These are phyloP conservation scores for Kodamaea restingae DNA, from an alignment of 805 yeast genomes.

Conservation along the genomic window DNA sequence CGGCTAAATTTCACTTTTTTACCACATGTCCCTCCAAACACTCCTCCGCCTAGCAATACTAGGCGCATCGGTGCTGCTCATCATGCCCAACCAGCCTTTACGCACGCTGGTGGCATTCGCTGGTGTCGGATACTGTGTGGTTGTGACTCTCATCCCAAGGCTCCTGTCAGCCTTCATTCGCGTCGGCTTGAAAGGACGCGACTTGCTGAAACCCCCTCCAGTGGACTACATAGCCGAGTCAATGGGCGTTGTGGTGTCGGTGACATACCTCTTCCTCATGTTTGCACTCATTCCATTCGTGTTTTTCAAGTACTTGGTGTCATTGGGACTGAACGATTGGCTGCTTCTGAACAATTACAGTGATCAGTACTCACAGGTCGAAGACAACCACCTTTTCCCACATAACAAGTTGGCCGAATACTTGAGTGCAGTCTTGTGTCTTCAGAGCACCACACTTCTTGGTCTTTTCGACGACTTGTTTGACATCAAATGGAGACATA, in stretches of 20 bases:
- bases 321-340: conserved; percentile 35
- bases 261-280: conserved; percentile 76
- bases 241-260: conserved; percentile 85
- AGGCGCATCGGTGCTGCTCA: conserved; percentile 19
- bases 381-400: conserved; percentile 52
- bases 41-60: conserved; percentile 10
- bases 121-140: conserved; percentile 59
- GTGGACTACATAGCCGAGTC: conserved; percentile 70
- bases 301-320: conserved; percentile 70
- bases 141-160: conserved; percentile 62
- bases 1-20: no score
- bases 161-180: conserved; percentile 63
- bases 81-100: conserved; percentile 45
- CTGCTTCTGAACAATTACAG: conserved; percentile 29
- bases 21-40: neutral
- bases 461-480: conserved; percentile 94
- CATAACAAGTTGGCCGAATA: conserved; percentile 81
- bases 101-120: conserved; percentile 64
- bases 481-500: conserved; percentile 96
- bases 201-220: conserved; percentile 77
- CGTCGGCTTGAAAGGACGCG: conserved; percentile 83
- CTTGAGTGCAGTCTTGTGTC: conserved; percentile 76
- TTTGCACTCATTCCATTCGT: conserved; percentile 83
- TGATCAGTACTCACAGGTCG: conserved; percentile 31
- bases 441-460: conserved; percentile 76